Percentiles rank a stretch among this genome's conserved stretches.
phyloP scores from a whole-genome alignment of 768 basidiomycete species.

The Tricholoma sp. region DNA sequence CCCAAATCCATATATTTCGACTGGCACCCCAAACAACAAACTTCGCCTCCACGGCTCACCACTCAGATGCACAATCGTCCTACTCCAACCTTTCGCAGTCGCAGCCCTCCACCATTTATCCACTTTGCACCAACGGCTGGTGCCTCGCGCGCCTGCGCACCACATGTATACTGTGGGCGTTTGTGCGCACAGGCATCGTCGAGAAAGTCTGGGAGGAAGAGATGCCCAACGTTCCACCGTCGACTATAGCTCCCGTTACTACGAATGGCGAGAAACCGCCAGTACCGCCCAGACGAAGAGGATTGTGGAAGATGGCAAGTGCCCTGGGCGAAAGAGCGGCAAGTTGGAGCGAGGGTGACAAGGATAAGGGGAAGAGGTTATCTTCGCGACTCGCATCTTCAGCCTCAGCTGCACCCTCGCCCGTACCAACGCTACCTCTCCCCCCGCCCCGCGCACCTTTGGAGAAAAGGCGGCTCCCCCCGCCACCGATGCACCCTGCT shows the following conservation, averaged over 20 bases:
- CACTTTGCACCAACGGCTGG: slow-evolving; percentile 82
- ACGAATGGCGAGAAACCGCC: slow-evolving; percentile 44
- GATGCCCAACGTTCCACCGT: slow-evolving; percentile 32
- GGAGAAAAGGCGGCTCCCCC: slow-evolving; percentile 27
- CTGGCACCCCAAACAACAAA: slow-evolving; percentile 34
- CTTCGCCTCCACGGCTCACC: slow-evolving; percentile 24
- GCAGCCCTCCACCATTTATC: slow-evolving; percentile 54
- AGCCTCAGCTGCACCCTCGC: slow-evolving; percentile 3
- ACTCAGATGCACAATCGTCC: slow-evolving; percentile 16
- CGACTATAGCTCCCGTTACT: slow-evolving; percentile 16
- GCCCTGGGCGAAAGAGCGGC: slow-evolving; percentile 54
- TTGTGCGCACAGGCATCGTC: slow-evolving; percentile 74
- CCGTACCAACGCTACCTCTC: slow-evolving; percentile 8
- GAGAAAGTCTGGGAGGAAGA: slow-evolving; percentile 91
- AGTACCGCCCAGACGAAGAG: slow-evolving; percentile 55
- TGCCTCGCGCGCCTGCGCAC: slow-evolving; percentile 76
- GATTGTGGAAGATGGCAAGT: slow-evolving; percentile 66
- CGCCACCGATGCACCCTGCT: slow-evolving; percentile 21
- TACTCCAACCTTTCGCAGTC: slow-evolving; percentile 19
- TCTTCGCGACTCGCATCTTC: neutral
- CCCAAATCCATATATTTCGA: slow-evolving; percentile 66
- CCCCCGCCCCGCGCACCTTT: slow-evolving; percentile 14
- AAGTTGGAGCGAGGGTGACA: slow-evolving; percentile 48
- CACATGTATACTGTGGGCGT: slow-evolving; percentile 90
- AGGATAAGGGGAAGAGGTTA: slow-evolving; percentile 27